A percentile compares a stretch with the other conserved stretches of the same genome.
These are phyloP conservation scores for Oenanthe javanica DNA, from an alignment of 140 eudicot species.

Conservation along the genomic window DNA sequence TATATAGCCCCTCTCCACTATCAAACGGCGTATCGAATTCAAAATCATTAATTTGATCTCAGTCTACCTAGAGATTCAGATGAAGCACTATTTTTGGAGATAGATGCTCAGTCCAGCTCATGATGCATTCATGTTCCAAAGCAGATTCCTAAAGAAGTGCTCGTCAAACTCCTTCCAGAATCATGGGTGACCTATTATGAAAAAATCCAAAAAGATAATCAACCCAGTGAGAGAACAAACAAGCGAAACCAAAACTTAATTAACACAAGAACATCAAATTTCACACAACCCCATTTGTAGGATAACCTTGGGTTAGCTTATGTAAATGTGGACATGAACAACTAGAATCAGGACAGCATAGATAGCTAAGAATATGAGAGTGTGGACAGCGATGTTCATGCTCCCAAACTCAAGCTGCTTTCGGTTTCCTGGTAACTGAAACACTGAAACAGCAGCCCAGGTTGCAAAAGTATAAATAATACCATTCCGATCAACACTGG, in stretches of 20 bases:
- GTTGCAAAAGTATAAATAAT: conserved; percentile 65
- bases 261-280: background rate
- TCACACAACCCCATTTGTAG: background rate
- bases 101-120: too few species aligned
- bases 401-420: conserved; percentile 65
- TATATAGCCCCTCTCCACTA: too few species aligned
- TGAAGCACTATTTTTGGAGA: too few species aligned
- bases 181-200: too few species aligned
- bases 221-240: background rate
- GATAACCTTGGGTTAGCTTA: background rate
- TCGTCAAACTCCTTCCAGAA: too few species aligned
- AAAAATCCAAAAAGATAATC: too few species aligned
- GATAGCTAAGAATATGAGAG: conserved; percentile 69
- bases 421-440: conserved; percentile 78
- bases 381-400: conserved; percentile 78
- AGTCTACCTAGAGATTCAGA: too few species aligned
- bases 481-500: conserved; percentile 83
- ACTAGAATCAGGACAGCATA: conserved; percentile 55
- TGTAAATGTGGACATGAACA: conserved; percentile 65
- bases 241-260: background rate
- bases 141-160: too few species aligned
- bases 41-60: too few species aligned
- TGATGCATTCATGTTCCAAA: too few species aligned
- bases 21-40: too few species aligned
- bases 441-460: conserved; percentile 41